Conservation (phyloP, 192 early-diverging fungal genomes). For the Backusella circina region DNA sequence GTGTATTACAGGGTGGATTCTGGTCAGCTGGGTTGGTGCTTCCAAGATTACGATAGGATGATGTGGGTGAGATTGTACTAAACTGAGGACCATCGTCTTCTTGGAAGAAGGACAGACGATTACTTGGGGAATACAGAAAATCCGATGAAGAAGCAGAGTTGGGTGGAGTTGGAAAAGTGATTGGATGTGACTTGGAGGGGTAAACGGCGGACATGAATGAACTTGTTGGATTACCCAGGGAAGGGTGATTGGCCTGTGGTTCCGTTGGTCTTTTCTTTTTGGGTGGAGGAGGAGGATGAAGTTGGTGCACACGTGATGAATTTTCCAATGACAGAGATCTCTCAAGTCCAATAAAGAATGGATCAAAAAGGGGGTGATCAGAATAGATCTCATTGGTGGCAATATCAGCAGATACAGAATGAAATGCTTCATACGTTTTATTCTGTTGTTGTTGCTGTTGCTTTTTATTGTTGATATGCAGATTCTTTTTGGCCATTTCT, state of each 20-base stretch:
- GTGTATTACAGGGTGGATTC: slow-evolving; percentile 97
- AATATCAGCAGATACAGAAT: slow-evolving; percentile 36
- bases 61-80: background rate
- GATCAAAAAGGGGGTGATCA: slow-evolving; percentile 23
- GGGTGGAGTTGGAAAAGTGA: background rate
- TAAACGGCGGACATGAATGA: background rate
- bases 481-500: slow-evolving; percentile 98
- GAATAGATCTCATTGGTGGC: slow-evolving; percentile 39
- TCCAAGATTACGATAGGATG: background rate
- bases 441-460: background rate
- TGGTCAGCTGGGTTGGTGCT: slow-evolving; percentile 69
- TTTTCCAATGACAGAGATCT: background rate
- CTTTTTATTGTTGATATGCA: slow-evolving; percentile 90
- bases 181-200: background rate
- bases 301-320: background rate
- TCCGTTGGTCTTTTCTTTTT: background rate
- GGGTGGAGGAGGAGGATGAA: background rate
- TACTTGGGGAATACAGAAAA: background rate
- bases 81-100: background rate
- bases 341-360: background rate
- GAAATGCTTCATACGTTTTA: slow-evolving; percentile 27
- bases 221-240: background rate
- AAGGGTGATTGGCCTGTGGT: background rate
- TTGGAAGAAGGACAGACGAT: background rate
- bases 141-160: background rate